phyloP scores from a whole-genome alignment of 2,329 filamentous ascomycete genomes.

The Exophiala alcalophila region DNA sequence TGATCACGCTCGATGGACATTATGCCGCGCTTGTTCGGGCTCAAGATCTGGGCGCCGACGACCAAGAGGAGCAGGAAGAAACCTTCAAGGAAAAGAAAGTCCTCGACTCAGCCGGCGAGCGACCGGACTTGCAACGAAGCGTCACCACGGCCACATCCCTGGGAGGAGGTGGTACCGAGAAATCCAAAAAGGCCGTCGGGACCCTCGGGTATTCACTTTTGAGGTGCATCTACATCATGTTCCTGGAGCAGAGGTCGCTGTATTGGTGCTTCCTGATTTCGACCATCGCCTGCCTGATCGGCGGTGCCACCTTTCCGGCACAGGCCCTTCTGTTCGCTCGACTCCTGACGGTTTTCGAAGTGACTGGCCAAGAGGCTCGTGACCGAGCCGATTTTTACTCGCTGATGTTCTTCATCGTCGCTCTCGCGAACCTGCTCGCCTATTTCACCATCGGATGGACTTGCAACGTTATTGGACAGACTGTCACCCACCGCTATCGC shows the following conservation, averaged over 20 bases:
- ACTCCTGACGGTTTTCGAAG: constrained; percentile 31
- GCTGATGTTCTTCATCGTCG: constrained; percentile 48
- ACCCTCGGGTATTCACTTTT: constrained; percentile 33
- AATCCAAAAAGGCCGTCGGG: constrained; percentile 18
- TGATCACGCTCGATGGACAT: constrained; percentile 60
- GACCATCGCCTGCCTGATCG: constrained; percentile 34
- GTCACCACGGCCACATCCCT: constrained; percentile 18
- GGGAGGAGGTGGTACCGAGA: constrained; percentile 18
- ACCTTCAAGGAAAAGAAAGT: constrained; percentile 14
- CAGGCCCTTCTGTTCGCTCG: constrained; percentile 43
- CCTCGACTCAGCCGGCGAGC: constrained; percentile 6
- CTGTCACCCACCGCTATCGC: constrained; percentile 27
- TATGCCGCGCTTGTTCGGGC: constrained; percentile 55
- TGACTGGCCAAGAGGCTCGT: constrained; percentile 22
- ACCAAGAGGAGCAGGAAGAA: constrained; percentile 11
- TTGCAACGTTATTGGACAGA: constrained; percentile 34
- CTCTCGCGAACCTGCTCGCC: constrained; percentile 38
- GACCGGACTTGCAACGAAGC: constrained; percentile 14
- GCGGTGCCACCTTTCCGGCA: constrained; percentile 46
- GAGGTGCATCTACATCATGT: constrained; percentile 38
- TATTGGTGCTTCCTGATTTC: constrained; percentile 38
- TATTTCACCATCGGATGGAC: constrained; percentile 41
- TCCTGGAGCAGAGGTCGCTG: constrained; percentile 34
- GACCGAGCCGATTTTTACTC: constrained; percentile 44
- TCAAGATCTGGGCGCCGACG: constrained; percentile 43